Percentiles rank a stretch among this genome's conserved stretches.
These are phyloP conservation scores for Amauroascus verrucosus DNA, from an alignment of 2,329 filamentous ascomycete genomes.

Conservation along the genomic window DNA sequence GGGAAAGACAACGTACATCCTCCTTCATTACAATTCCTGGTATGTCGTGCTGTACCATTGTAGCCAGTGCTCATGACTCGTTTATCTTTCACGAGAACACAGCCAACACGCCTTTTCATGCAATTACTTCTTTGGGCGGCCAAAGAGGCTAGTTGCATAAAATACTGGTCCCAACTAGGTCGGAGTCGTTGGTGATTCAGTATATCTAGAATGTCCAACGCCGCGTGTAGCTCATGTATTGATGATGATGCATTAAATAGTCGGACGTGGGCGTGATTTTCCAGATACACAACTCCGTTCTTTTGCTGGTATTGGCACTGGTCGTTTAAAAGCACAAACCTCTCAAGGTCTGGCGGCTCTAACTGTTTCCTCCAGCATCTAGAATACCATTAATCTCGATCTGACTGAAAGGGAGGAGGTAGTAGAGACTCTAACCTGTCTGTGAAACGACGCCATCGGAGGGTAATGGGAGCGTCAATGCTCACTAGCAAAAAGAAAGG, in stretches of 20 bases:
- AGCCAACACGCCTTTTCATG: conserved; percentile 95
- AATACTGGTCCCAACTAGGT: conserved; percentile 93
- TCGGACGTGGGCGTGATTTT: conserved; percentile 70
- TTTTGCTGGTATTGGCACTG: conserved; percentile 58
- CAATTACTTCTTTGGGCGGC: conserved; percentile 88
- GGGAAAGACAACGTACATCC: conserved; percentile 51
- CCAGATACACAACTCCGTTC: conserved; percentile 62
- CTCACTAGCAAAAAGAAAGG: conserved; percentile 91
- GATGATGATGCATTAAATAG: conserved; percentile 75
- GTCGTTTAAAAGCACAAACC: conserved; percentile 58
- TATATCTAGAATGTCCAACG: conserved; percentile 65
- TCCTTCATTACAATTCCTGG: conserved; percentile 84
- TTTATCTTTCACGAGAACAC: conserved; percentile 75
- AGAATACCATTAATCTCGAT: conserved; percentile 9
- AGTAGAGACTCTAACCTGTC: conserved; percentile 21
- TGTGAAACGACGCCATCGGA: conserved; percentile 73
- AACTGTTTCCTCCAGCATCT: conserved; percentile 42
- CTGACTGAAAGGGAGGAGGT: neutral
- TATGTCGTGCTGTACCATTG: conserved; percentile 86
- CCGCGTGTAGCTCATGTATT: conserved; percentile 59
- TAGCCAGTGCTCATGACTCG: conserved; percentile 92
- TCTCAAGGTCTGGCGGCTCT: conserved; percentile 45
- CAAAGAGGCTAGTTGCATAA: conserved; percentile 91
- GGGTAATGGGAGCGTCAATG: conserved; percentile 75
- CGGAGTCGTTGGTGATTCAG: conserved; percentile 68